Conservation (phyloP, 305 asterid species). For the Rubia peregrina region DNA sequence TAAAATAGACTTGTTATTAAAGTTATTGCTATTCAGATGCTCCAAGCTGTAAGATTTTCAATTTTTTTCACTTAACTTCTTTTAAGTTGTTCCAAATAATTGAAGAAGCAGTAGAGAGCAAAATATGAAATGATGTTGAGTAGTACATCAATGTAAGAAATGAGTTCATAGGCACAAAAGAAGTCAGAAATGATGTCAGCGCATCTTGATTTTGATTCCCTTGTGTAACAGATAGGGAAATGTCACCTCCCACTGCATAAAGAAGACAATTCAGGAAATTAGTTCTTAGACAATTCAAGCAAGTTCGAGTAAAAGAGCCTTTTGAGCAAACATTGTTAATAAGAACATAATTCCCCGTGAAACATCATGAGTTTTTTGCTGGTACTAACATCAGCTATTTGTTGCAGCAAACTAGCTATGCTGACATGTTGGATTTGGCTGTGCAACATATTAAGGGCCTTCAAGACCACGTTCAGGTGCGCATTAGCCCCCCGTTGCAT, state of each 20-base stretch:
- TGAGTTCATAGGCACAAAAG: background rate
- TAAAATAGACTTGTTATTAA: background rate
- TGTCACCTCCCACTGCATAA: background rate
- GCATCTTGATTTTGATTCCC: background rate
- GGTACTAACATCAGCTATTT: background rate
- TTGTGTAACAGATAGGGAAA: background rate
- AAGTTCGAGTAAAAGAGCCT: background rate
- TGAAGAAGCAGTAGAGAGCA: background rate
- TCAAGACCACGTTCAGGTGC: constrained; percentile 68
- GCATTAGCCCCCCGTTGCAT: constrained; percentile 15
- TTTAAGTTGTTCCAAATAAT: background rate
- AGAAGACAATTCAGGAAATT: background rate
- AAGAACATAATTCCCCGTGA: background rate
- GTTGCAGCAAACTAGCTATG: constrained; percentile 86
- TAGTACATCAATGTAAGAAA: background rate
- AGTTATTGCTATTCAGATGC: background rate
- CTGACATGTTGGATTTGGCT: constrained; percentile 93
- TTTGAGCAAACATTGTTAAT: background rate
- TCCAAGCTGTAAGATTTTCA: background rate
- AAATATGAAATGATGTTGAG: background rate
- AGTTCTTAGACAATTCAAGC: background rate
- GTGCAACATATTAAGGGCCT: constrained; percentile 76
- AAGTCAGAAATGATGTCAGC: background rate
- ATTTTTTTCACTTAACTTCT: background rate
- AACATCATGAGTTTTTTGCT: background rate